Conservation (phyloP, 768 basidiomycete species). For the Pleurotus platypus region DNA sequence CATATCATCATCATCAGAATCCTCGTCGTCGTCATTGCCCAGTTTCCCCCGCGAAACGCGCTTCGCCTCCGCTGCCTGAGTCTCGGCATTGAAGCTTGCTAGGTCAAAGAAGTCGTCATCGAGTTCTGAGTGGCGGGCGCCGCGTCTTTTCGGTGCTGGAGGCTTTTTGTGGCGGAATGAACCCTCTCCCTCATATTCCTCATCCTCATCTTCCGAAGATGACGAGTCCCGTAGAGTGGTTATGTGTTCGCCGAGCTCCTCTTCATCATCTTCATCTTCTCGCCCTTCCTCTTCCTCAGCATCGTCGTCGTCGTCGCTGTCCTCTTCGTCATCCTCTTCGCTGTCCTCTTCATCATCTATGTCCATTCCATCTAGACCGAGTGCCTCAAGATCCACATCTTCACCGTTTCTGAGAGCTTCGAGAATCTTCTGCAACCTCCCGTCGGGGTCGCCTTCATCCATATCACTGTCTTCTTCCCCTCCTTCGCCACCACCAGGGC, state of each 20-base stretch:
- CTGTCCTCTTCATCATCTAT: constrained; percentile 22
- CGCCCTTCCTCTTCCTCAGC: constrained; percentile 13
- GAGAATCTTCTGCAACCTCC: constrained; percentile 15
- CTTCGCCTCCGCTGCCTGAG: constrained; percentile 71
- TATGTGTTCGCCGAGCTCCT: constrained; percentile 21
- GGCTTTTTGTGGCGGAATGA: constrained; percentile 13
- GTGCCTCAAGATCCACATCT: constrained; percentile 26
- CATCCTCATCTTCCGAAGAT: constrained; percentile 31
- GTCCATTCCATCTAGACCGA: constrained; percentile 25
- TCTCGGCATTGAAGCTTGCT: constrained; percentile 81
- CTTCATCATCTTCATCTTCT: constrained; percentile 10
- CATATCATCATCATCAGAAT: constrained; percentile 54
- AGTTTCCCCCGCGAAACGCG: constrained; percentile 59
- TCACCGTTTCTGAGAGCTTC: constrained; percentile 24
- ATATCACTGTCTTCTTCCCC: constrained; percentile 27
- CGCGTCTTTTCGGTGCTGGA: constrained; percentile 18
- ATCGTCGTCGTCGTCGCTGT: constrained; percentile 21
- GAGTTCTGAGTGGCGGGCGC: constrained; percentile 39
- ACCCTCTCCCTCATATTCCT: constrained; percentile 25
- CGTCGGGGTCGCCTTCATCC: constrained; percentile 21
- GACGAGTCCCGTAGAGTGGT: constrained; percentile 32
- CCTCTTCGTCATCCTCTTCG: constrained; percentile 27
- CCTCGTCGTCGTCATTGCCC: constrained; percentile 44
- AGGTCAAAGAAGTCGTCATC: constrained; percentile 93
- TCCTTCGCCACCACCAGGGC: constrained; percentile 26